Evolutionary conservation across 768 basidiomycete species (phyloP).

Genomic region (Chalciporus piperatus): DNA sequence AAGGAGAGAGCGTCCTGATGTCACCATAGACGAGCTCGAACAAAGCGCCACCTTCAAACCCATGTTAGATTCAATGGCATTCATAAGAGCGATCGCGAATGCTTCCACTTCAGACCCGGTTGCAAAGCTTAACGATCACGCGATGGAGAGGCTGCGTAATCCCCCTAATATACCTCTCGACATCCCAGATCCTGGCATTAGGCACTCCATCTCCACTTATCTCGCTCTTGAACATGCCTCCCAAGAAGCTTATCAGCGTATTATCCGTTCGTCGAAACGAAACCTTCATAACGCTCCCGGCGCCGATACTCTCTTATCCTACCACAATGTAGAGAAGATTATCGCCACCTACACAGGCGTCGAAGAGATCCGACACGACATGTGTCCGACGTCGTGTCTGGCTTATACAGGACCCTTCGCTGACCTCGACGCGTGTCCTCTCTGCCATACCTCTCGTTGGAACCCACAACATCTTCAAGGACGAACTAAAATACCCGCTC

Average conservation of each 20-base stretch:
- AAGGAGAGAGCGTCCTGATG: neutral
- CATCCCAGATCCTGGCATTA: neutral
- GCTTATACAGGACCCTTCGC: constrained; percentile 24
- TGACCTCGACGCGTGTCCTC: neutral
- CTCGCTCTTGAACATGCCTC: no score
- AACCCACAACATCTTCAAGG: neutral
- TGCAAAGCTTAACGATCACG: neutral
- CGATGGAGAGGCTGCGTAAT: neutral
- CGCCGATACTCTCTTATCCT: no score
- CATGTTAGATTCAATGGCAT: neutral
- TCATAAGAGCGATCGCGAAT: neutral
- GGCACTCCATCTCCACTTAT: neutral
- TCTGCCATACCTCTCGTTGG: neutral
- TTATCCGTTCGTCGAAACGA: no score
- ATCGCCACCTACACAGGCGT: neutral
- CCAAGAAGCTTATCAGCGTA: no score
- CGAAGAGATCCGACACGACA: constrained; percentile 14
- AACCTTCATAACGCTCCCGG: no score
- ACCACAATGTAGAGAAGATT: neutral
- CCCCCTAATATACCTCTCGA: neutral
- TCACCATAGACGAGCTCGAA: neutral
- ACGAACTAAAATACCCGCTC: neutral
- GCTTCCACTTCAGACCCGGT: neutral
- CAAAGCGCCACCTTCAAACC: neutral
- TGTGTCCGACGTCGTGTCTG: constrained; percentile 26